Percentiles rank a stretch among this genome's conserved stretches.
These are phyloP conservation scores for Lodderomyces orthopsilosis DNA, from an alignment of 1,139 yeast genomes.

Conservation along the genomic window DNA sequence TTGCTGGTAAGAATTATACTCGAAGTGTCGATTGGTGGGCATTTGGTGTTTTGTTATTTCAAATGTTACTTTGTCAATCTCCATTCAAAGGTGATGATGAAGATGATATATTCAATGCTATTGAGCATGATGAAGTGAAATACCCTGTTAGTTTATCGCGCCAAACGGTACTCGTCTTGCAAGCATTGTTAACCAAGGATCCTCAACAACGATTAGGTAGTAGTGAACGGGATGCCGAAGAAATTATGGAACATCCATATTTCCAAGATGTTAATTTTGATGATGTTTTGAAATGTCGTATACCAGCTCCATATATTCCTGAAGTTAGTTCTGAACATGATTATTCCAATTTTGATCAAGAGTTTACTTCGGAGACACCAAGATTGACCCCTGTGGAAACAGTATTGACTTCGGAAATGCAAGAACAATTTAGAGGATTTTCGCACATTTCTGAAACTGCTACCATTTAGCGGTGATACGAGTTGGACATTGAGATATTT, in stretches of 20 bases:
- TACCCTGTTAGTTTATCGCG: constrained; percentile 98
- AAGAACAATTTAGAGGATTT: constrained; percentile 96
- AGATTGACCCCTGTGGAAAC: constrained; percentile 93
- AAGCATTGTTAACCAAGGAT: constrained; percentile 85
- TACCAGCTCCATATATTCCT: constrained; percentile 83
- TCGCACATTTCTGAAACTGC: constrained; percentile 79
- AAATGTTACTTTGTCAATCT: constrained; percentile 93
- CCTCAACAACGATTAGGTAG: constrained; percentile 82
- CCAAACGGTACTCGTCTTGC: constrained; percentile 91
- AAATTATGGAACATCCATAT: constrained; percentile 93
- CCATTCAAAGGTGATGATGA: constrained; percentile 99
- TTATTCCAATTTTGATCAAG: constrained; percentile 90
- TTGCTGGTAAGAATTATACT: constrained; percentile 87
- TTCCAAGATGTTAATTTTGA: constrained; percentile 89
- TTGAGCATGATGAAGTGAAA: constrained; percentile 93
- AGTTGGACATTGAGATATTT: not conserved
- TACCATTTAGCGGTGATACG: constrained; percentile 24
- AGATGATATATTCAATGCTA: constrained; percentile 97
- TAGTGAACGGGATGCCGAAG: constrained; percentile 84
- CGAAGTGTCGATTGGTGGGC: constrained; percentile 99
- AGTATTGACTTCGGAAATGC: constrained; percentile 80
- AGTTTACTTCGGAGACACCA: constrained; percentile 93
- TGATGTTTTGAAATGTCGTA: constrained; percentile 69
- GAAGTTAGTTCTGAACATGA: constrained; percentile 85
- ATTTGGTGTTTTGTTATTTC: constrained; percentile 91